phyloP scores from a whole-genome alignment of 495 filamentous ascomycete genomes.

The Echria macrotheca region DNA sequence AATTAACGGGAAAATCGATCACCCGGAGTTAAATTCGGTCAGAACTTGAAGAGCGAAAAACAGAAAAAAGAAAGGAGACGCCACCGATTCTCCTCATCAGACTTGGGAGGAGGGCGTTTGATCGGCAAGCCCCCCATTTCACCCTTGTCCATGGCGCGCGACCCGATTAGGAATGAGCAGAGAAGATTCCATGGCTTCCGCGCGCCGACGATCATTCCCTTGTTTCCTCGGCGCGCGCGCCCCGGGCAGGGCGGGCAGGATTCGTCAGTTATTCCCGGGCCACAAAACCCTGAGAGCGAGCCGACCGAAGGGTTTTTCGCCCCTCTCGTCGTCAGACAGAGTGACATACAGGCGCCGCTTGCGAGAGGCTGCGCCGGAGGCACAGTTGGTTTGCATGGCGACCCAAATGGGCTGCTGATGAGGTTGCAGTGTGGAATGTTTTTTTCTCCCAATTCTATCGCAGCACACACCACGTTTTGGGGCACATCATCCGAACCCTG shows the following conservation, averaged over 20 bases:
- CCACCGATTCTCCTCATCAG: background rate
- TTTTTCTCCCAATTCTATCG: background rate
- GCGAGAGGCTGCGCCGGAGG: background rate
- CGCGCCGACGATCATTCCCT: background rate
- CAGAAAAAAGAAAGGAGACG: background rate
- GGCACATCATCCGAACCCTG: background rate
- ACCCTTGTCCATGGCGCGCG: background rate
- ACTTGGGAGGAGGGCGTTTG: background rate
- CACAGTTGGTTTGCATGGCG: background rate
- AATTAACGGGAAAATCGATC: no score
- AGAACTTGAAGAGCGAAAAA: background rate
- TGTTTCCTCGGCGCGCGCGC: background rate
- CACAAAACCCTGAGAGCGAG: no score
- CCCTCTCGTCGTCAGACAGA: background rate
- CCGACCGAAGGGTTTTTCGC: no score
- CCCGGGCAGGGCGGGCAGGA: background rate
- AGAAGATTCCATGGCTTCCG: conserved; percentile 13
- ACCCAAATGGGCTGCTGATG: background rate
- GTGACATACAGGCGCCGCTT: background rate
- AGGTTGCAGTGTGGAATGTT: background rate
- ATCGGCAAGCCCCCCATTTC: background rate
- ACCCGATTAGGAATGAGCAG: conserved; percentile 8
- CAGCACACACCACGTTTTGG: background rate
- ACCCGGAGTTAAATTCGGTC: background rate
- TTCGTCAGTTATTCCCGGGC: background rate